phyloP scores from a whole-genome alignment of 2,329 filamentous ascomycete species.

The Endoconidiophora polonica region DNA sequence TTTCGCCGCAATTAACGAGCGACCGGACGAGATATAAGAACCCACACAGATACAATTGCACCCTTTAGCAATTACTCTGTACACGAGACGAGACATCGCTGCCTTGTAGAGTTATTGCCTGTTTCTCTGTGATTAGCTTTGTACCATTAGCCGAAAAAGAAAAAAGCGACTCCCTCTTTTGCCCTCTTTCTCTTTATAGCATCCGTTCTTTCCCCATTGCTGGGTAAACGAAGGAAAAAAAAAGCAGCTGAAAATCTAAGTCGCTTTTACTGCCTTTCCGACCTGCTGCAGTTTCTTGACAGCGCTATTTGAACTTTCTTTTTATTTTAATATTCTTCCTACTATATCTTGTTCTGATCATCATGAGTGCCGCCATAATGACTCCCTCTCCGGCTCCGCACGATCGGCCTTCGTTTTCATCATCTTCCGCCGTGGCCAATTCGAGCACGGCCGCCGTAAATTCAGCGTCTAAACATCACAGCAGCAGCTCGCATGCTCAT shows the following conservation, averaged over 20 bases:
- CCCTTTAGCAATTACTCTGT: no score
- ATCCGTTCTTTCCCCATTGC: constrained; percentile 4
- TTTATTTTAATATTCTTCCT: neutral
- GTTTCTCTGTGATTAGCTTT: constrained; percentile 4
- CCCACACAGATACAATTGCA: neutral
- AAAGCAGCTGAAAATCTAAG: no score
- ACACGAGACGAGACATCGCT: constrained; percentile 1
- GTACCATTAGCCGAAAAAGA: constrained; percentile 1
- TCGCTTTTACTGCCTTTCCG: neutral
- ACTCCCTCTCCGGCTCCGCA: constrained; percentile 51
- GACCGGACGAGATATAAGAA: constrained; percentile 5
- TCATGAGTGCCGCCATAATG: constrained; percentile 54
- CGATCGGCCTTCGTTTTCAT: constrained; percentile 38
- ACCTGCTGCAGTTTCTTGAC: neutral
- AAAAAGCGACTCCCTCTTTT: constrained; percentile 6
- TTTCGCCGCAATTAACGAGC: constrained; percentile 6
- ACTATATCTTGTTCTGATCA: constrained; percentile 17
- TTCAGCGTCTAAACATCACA: neutral
- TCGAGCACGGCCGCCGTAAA: constrained; percentile 10
- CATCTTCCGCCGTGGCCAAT: constrained; percentile 17
- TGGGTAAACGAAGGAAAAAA: neutral
- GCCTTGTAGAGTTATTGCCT: constrained; percentile 5
- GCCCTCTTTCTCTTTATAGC: constrained; percentile 2
- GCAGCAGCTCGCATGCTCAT: constrained; percentile 14
- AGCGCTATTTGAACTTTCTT: neutral